Evolutionary conservation across 495 filamentous ascomycete genomes (phyloP).

Genomic region (Hypomontagnella monticulosa): DNA sequence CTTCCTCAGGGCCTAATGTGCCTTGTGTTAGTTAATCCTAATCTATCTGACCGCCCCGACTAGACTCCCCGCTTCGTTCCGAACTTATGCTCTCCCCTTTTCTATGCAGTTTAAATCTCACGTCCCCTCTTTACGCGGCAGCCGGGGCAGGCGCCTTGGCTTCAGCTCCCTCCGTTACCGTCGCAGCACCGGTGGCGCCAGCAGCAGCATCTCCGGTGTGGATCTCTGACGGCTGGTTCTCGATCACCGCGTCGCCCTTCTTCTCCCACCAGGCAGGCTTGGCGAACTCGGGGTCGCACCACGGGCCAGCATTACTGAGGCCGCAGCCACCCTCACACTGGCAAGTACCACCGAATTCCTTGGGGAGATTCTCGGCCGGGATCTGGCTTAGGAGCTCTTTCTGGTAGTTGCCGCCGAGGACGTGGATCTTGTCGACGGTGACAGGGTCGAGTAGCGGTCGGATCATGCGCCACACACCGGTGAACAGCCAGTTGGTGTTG

Average conservation of each 20-base stretch:
- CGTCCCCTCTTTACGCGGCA: constrained; percentile 27
- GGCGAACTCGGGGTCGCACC: constrained; percentile 82
- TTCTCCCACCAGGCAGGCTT: constrained; percentile 75
- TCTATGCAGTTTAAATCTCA: constrained; percentile 19
- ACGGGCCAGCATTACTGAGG: constrained; percentile 90
- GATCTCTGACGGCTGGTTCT: constrained; percentile 41
- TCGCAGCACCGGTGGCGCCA: constrained; percentile 22
- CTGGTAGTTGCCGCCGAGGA: constrained; percentile 83
- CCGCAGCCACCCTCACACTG: constrained; percentile 84
- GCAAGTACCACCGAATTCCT: constrained; percentile 85
- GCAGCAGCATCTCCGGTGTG: constrained; percentile 33
- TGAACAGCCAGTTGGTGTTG: constrained; percentile 97
- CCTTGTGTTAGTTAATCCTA: constrained; percentile 22
- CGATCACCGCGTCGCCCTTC: constrained; percentile 33
- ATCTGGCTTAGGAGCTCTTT: constrained; percentile 84
- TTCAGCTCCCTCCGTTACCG: constrained; percentile 45
- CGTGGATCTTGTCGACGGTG: constrained; percentile 94
- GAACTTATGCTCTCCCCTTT: constrained; percentile 15
- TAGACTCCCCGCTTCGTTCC: constrained; percentile 32
- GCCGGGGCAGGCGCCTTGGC: constrained; percentile 40
- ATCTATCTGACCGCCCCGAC: constrained; percentile 23
- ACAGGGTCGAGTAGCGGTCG: constrained; percentile 95
- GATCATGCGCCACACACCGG: constrained; percentile 80
- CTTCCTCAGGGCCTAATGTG: background rate
- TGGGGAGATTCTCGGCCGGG: constrained; percentile 89